phyloP scores from a whole-genome alignment of 148 eudicot species.

The Silene conica region DNA sequence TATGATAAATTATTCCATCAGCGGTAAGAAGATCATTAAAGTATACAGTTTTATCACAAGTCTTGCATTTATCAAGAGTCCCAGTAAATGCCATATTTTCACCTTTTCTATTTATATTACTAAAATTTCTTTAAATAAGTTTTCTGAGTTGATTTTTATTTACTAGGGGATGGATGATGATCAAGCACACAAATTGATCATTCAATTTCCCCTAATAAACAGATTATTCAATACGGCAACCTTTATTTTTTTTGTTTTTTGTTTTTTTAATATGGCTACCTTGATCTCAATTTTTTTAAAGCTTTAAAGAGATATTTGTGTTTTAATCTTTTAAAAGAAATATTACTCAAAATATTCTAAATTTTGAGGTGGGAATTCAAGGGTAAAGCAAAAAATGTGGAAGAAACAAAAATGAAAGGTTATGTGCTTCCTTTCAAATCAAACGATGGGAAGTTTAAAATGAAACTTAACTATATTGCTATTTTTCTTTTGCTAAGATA shows the following conservation, averaged over 20 bases:
- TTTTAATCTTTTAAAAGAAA: not conserved
- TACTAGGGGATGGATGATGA: not conserved
- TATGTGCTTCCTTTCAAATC: constrained; percentile 20
- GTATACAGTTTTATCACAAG: constrained; percentile 90
- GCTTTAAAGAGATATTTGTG: constrained; percentile 20
- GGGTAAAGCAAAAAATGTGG: constrained; percentile 31
- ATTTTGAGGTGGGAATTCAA: constrained; percentile 29
- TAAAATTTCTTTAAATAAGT: too few species aligned
- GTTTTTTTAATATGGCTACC: constrained; percentile 12
- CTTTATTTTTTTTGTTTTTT: not conserved
- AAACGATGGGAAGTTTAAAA: not conserved
- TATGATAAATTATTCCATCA: constrained; percentile 81
- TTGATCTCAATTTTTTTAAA: constrained; percentile 25
- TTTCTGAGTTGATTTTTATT: not conserved
- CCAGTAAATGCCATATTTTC: constrained; percentile 81
- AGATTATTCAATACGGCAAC: constrained; percentile 19
- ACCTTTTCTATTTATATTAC: not conserved
- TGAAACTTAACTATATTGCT: not conserved
- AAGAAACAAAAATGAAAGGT: constrained; percentile 13
- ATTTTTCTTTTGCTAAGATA: too few species aligned
- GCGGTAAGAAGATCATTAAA: constrained; percentile 80
- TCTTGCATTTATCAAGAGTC: constrained; percentile 94
- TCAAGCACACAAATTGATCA: not conserved
- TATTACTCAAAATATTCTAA: not conserved
- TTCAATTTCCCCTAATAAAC: constrained; percentile 5